phyloP scores from a whole-genome alignment of 352 stramenopile species.

The Chrysophaeum taylorii region DNA sequence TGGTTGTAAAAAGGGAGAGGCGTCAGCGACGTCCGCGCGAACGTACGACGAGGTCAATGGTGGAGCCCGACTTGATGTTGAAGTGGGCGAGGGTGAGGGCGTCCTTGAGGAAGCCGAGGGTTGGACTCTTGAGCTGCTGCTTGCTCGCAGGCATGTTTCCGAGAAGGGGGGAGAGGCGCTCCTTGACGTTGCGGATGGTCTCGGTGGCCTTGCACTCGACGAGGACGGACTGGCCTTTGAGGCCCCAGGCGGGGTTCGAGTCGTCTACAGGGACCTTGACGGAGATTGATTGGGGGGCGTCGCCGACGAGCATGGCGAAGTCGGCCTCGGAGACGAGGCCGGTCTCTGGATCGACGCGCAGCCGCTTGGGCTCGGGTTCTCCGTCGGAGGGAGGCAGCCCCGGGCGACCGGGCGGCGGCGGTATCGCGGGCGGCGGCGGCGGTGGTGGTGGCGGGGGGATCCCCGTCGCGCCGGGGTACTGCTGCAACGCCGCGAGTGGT shows the following conservation, averaged over 20 bases:
- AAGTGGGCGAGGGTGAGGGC: slow-evolving; percentile 43
- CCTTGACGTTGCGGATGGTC: slow-evolving; percentile 78
- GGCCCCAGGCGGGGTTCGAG: slow-evolving; percentile 76
- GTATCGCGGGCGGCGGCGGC: neutral
- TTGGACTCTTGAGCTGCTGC: slow-evolving; percentile 77
- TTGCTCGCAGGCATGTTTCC: slow-evolving; percentile 85
- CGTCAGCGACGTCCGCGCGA: slow-evolving; percentile 19
- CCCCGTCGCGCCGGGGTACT: slow-evolving; percentile 12
- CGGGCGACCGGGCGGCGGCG: neutral
- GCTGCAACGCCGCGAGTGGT: no score
- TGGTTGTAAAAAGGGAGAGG: no score
- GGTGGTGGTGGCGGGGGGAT: slow-evolving; percentile 22
- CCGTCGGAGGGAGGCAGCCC: neutral
- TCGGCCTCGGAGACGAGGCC: slow-evolving; percentile 58
- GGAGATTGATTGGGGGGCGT: no score
- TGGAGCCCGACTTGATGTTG: slow-evolving; percentile 45
- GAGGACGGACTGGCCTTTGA: slow-evolving; percentile 77
- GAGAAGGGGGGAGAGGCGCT: slow-evolving; percentile 60
- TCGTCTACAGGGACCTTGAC: slow-evolving; percentile 61
- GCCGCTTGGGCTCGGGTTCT: slow-evolving; percentile 55
- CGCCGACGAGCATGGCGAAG: no score
- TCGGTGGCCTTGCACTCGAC: slow-evolving; percentile 70
- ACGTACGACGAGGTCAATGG: slow-evolving; percentile 40
- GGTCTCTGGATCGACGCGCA: slow-evolving; percentile 48
- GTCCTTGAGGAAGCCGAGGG: slow-evolving; percentile 78